These are phyloP conservation scores for Rhododendron mucronatum DNA, from an alignment of 148 eudicot species.

Conservation along the genomic window DNA sequence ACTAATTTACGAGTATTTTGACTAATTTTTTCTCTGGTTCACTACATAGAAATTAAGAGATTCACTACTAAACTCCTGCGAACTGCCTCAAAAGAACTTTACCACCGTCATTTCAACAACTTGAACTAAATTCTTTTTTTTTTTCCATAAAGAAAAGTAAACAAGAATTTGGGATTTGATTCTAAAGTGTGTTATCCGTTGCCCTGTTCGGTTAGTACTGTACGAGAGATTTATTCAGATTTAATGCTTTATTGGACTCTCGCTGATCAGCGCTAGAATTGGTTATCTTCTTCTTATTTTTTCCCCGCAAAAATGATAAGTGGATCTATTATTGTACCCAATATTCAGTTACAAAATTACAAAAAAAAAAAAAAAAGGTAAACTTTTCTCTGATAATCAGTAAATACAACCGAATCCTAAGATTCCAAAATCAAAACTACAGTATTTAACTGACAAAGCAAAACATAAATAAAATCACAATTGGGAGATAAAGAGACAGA, in stretches of 20 bases:
- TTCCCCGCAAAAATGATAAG: too few relatives aligned
- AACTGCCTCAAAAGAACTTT: too few relatives aligned
- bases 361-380: not conserved
- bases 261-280: not conserved
- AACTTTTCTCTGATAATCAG: not conserved
- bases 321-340: not conserved
- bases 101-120: not conserved
- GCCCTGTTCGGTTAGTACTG: not conserved
- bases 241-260: not conserved
- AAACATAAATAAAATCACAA: not conserved
- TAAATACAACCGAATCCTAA: not conserved
- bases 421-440: not conserved
- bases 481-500: not conserved
- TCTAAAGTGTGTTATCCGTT: not conserved
- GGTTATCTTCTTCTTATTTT: too few relatives aligned
- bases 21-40: too few relatives aligned
- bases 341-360: not conserved
- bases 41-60: not conserved
- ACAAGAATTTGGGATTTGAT: not conserved
- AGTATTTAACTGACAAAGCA: not conserved
- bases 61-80: not conserved
- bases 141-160: not conserved
- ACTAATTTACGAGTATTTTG: not conserved
- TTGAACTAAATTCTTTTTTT: not conserved
- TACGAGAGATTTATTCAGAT: not conserved